A percentile compares a stretch with the other conserved stretches of the same genome.
These are phyloP conservation scores for Dysphania ambrosioides DNA, from an alignment of 148 eudicot genomes.

Conservation along the genomic window DNA sequence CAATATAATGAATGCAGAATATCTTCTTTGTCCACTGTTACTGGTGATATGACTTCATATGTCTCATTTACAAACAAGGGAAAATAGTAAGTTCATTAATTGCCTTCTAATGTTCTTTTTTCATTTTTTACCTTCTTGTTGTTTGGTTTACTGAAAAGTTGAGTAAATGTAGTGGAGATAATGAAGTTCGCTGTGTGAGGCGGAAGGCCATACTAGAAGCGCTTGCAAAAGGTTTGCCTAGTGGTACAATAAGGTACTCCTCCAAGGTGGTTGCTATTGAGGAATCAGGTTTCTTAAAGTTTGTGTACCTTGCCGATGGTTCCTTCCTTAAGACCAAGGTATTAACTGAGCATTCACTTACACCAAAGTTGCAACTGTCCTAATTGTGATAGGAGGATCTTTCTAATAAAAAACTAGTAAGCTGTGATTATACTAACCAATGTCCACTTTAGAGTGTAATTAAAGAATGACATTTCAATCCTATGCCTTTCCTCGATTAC, in stretches of 20 bases:
- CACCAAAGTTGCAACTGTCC: background rate
- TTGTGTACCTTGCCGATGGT: conserved; percentile 53
- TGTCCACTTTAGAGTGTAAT: no score
- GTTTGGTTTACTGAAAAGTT: background rate
- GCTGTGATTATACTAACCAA: no score
- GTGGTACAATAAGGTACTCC: conserved; percentile 47
- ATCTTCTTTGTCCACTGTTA: conserved; percentile 25
- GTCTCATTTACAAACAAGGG: conserved; percentile 11
- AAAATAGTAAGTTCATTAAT: background rate
- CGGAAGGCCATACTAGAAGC: conserved; percentile 47
- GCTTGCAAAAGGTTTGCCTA: conserved; percentile 54
- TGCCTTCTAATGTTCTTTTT: background rate
- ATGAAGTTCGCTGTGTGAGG: conserved; percentile 44
- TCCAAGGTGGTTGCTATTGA: conserved; percentile 59
- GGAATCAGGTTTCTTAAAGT: conserved; percentile 37
- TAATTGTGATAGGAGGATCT: no score
- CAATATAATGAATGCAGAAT: conserved; percentile 25
- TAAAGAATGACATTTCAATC: background rate
- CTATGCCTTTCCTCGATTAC: background rate
- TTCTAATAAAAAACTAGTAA: no score
- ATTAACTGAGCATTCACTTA: background rate
- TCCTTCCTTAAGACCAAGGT: conserved; percentile 52
- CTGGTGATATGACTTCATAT: conserved; percentile 31
- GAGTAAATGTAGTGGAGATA: conserved; percentile 33
- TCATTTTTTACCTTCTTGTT: no score